Conservation (phyloP, 1,139 yeast species). For the Saccharomycopsis crataegensis region DNA sequence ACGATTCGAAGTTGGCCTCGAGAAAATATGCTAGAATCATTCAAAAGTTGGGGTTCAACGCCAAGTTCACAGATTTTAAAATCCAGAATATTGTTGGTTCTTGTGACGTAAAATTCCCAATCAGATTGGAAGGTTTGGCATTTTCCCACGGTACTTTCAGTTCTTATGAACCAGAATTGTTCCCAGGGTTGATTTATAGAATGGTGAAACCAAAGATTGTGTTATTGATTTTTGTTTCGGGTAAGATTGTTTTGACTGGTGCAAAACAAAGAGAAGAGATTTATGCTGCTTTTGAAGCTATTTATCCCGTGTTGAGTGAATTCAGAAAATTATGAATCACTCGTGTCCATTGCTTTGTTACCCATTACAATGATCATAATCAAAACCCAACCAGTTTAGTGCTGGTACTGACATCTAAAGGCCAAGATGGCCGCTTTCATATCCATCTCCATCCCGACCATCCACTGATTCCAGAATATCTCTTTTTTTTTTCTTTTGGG, state of each 20-base stretch:
- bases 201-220: slow-evolving; percentile 99
- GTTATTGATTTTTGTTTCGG: slow-evolving; percentile 88
- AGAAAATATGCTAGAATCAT: slow-evolving; percentile 97
- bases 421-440: too few species aligned
- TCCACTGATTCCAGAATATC: too few species aligned
- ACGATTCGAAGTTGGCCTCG: slow-evolving; percentile 93
- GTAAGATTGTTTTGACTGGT: slow-evolving; percentile 96
- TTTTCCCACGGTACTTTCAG: slow-evolving; percentile 99
- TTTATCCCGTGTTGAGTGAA: slow-evolving; percentile 96
- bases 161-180: slow-evolving; percentile 95
- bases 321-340: slow-evolving; percentile 58
- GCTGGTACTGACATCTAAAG: too few species aligned
- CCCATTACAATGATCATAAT: too few species aligned
- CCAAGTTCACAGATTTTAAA: slow-evolving; percentile 91
- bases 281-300: slow-evolving; percentile 96
- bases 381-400: too few species aligned
- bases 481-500: neutral
- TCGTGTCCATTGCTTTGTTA: too few species aligned
- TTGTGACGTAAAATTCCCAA: slow-evolving; percentile 96
- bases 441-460: too few species aligned
- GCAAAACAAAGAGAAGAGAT: slow-evolving; percentile 99
- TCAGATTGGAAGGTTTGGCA: slow-evolving; percentile 94
- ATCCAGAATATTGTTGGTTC: slow-evolving; percentile 98
- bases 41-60: slow-evolving; percentile 95
- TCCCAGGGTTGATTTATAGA: slow-evolving; percentile 97